Evolutionary conservation across 129 eudicot species (phyloP).

Genomic region (Rutidosis leptorrhynchoides): DNA sequence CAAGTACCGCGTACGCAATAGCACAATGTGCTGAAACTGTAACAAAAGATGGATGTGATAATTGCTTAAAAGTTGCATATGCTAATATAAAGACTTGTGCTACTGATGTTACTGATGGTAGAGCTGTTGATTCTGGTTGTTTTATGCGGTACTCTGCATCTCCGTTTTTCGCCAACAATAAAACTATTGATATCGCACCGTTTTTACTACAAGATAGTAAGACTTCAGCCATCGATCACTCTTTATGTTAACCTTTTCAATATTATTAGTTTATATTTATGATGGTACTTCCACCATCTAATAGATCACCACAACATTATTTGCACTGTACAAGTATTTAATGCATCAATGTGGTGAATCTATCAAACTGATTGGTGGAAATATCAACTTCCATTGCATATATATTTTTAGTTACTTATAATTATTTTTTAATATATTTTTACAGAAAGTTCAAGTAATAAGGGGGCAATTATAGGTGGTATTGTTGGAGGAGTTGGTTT

Average conservation of each 20-base stretch:
- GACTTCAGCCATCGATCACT: background rate
- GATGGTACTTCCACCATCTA: no score
- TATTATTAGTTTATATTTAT: no score
- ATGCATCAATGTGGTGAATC: no score
- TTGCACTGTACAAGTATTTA: no score
- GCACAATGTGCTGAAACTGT: conserved; percentile 56
- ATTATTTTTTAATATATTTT: conserved; percentile 5
- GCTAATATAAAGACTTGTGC: conserved; percentile 47
- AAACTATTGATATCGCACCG: conserved; percentile 40
- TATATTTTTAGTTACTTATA: no score
- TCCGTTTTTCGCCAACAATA: conserved; percentile 45
- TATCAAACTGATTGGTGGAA: no score
- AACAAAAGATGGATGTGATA: conserved; percentile 39
- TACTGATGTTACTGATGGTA: conserved; percentile 54
- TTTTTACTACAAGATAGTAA: conserved; percentile 49
- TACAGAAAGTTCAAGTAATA: conserved; percentile 59
- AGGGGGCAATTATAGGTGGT: conserved; percentile 61
- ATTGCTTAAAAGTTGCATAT: conserved; percentile 54
- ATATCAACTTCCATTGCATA: no score
- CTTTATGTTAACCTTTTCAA: background rate
- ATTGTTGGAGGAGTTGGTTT: conserved; percentile 44
- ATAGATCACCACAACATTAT: no score
- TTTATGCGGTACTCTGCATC: conserved; percentile 61
- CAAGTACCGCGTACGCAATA: conserved; percentile 45
- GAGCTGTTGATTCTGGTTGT: conserved; percentile 69